phyloP scores from a whole-genome alignment of 805 yeast genomes.

The Zygosaccharomyces bisporus region DNA sequence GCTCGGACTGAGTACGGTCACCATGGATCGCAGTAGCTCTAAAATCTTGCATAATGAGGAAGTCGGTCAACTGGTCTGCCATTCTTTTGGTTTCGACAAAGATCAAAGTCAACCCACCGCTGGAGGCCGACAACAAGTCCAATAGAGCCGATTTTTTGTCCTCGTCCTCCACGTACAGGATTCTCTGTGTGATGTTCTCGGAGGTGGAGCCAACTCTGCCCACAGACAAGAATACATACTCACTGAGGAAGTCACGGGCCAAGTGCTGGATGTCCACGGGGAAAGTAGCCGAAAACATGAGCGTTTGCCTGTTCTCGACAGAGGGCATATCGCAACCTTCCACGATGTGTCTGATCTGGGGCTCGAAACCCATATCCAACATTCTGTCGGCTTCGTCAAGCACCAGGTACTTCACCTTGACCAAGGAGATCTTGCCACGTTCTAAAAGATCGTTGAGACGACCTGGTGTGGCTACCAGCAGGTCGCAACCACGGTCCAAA shows the following conservation, averaged over 20 bases:
- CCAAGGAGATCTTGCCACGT: conserved; percentile 88
- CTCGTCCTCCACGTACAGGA: conserved; percentile 85
- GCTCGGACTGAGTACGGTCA: conserved; percentile 96
- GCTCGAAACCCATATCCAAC: conserved; percentile 99
- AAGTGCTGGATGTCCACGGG: conserved; percentile 95
- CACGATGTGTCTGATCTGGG: conserved; percentile 97
- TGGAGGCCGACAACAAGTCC: conserved; percentile 79
- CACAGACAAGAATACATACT: conserved; percentile 91
- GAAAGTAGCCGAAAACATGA: conserved; percentile 99
- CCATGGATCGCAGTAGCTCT: conserved; percentile 99
- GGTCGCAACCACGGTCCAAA: conserved; percentile 89
- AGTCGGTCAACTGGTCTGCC: conserved; percentile 95
- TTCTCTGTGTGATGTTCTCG: conserved; percentile 94
- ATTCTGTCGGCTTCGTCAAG: conserved; percentile 99
- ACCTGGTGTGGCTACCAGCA: conserved; percentile 98
- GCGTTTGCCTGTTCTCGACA: conserved; percentile 86
- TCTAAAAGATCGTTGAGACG: conserved; percentile 93
- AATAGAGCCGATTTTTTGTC: conserved; percentile 89
- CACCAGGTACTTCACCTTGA: conserved; percentile 87
- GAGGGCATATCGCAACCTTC: conserved; percentile 98
- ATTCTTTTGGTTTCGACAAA: conserved; percentile 98
- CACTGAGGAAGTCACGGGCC: conserved; percentile 95
- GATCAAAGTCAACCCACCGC: conserved; percentile 82
- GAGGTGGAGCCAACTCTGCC: conserved; percentile 99
- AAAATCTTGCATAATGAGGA: conserved; percentile 80